Evolutionary conservation across 23 red algal genomes (phyloP).

Genomic region (Chondrus crispus): DNA sequence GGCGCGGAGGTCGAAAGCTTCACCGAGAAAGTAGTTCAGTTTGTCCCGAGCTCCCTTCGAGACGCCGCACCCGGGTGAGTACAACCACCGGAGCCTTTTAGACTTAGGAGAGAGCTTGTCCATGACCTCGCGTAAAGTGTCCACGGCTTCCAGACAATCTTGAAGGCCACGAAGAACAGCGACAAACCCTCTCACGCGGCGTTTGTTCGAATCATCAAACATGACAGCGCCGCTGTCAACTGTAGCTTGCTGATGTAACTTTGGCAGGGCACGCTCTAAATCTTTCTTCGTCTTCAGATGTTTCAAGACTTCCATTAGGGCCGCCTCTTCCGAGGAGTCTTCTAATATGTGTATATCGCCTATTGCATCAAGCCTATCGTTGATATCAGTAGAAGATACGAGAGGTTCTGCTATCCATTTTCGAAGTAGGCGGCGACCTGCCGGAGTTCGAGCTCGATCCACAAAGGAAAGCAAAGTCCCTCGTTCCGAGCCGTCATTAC

Average conservation of each 20-base stretch:
- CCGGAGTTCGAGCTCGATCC: slow-evolving; percentile 67
- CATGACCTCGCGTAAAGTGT: slow-evolving; percentile 13
- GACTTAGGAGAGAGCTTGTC: slow-evolving; percentile 33
- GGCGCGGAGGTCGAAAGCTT: slow-evolving; percentile 60
- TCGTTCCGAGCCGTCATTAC: slow-evolving; percentile 47
- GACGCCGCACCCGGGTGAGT: slow-evolving; percentile 32
- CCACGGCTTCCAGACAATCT: slow-evolving; percentile 53
- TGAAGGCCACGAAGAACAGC: slow-evolving; percentile 63
- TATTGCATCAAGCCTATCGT: slow-evolving; percentile 76
- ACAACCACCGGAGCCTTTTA: slow-evolving; percentile 64
- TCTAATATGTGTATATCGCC: slow-evolving; percentile 54
- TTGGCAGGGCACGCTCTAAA: slow-evolving; percentile 75
- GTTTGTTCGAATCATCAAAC: slow-evolving; percentile 97
- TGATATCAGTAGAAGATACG: slow-evolving; percentile 36
- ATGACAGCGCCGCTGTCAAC: slow-evolving; percentile 71
- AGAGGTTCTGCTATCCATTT: slow-evolving; percentile 87
- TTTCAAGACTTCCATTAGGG: slow-evolving; percentile 3
- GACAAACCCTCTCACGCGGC: slow-evolving; percentile 80
- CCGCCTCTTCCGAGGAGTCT: slow-evolving; percentile 14
- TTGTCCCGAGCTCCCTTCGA: slow-evolving; percentile 33
- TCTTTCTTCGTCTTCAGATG: slow-evolving; percentile 75
- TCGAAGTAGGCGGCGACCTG: slow-evolving; percentile 75
- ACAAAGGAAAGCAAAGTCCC: slow-evolving; percentile 82
- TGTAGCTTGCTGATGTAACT: slow-evolving; percentile 67
- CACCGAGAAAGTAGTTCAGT: slow-evolving; percentile 55